Evolutionary conservation across 31 red algal genomes (phyloP), one percentile per base, ranked within the genome.

Genomic region (Odonthalia washingtoniensis): DNA sequence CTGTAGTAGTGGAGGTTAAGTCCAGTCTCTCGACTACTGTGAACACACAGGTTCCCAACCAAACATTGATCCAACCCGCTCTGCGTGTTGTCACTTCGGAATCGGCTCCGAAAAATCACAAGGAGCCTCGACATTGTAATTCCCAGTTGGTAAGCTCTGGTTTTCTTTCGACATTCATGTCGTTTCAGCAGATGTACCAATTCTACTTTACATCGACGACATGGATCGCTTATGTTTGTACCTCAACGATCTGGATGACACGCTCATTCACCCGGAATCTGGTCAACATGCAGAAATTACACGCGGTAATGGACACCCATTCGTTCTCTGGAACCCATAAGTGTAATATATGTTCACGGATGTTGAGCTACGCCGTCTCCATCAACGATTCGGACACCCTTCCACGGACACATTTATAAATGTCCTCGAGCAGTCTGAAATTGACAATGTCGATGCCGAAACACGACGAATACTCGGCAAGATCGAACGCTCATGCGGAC

Each of bases 331-430:
- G 26, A 57, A 57, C 49, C 49, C 49, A 21, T 21, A 57, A 9
- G 21, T 57, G 12, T 14, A 9, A 57, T 57, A 21, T 14, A 14
- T 57, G 49, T 70, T 75, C 0, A 49, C 62, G 40, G 31, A 24
- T 17, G 28, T 37, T 24, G 52, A 92, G 43, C 67, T 92, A 30
- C 30, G 60, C 28, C 86, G 86, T 0, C 68, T 93, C 16, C 83
- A 93, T 61, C 65, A 45, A 16, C 90, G 86, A 35, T 93, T 93
- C 44, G 81, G 57, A 38, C 84, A 93, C 61, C 78, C 83, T 4
- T 87, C 69, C 31, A 52, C 78, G 18, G 18, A 52, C 35, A 82
- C 76, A 49, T 65, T 93, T 1, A 87, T 69, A 28, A 52, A 75
- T 27, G 72, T 87, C 17, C 52, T 93, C 5, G 24, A 61, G 12